These are phyloP conservation scores for Phialophora verrucosa DNA, from an alignment of 2,329 filamentous ascomycete species.

Conservation along the genomic window DNA sequence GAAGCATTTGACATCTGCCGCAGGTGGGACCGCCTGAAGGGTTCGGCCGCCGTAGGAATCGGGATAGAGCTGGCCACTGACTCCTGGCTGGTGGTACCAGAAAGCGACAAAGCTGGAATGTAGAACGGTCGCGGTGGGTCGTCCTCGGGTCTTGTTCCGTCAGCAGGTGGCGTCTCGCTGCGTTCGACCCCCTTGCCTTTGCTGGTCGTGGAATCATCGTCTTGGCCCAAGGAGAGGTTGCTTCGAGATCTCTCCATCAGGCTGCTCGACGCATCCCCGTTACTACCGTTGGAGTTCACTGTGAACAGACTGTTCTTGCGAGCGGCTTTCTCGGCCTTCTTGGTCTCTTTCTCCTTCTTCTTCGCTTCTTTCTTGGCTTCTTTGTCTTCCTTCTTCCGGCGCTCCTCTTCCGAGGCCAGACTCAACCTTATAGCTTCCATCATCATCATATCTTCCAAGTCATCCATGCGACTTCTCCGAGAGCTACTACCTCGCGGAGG, in stretches of 20 bases:
- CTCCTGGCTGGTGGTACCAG: slow-evolving; percentile 37
- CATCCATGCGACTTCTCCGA: slow-evolving; percentile 72
- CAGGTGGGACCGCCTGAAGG: slow-evolving; percentile 71
- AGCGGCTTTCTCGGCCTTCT: slow-evolving; percentile 71
- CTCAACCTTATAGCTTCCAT: slow-evolving; percentile 93
- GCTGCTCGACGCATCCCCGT: slow-evolving; percentile 58
- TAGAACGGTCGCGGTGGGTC: slow-evolving; percentile 27
- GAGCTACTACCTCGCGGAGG: slow-evolving; percentile 58
- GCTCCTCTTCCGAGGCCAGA: slow-evolving; percentile 89
- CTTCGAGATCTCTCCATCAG: slow-evolving; percentile 46
- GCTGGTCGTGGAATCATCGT: slow-evolving; percentile 48
- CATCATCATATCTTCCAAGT: slow-evolving; percentile 98
- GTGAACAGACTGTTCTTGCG: slow-evolving; percentile 66
- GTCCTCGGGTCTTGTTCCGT: slow-evolving; percentile 26
- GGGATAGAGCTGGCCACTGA: slow-evolving; percentile 38
- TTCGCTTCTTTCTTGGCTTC: slow-evolving; percentile 82
- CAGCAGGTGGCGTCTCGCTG: slow-evolving; percentile 34
- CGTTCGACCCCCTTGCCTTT: slow-evolving; percentile 77
- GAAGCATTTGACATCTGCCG: slow-evolving; percentile 87
- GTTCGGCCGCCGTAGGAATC: slow-evolving; percentile 51
- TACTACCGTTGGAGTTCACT: slow-evolving; percentile 62
- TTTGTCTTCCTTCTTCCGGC: slow-evolving; percentile 84
- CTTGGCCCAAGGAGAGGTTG: slow-evolving; percentile 46
- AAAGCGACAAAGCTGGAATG: slow-evolving; percentile 33
- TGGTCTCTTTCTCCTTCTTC: slow-evolving; percentile 81